These are phyloP conservation scores for Mortierella claussenii DNA, from an alignment of 192 early-diverging fungal genomes.

Conservation along the genomic window DNA sequence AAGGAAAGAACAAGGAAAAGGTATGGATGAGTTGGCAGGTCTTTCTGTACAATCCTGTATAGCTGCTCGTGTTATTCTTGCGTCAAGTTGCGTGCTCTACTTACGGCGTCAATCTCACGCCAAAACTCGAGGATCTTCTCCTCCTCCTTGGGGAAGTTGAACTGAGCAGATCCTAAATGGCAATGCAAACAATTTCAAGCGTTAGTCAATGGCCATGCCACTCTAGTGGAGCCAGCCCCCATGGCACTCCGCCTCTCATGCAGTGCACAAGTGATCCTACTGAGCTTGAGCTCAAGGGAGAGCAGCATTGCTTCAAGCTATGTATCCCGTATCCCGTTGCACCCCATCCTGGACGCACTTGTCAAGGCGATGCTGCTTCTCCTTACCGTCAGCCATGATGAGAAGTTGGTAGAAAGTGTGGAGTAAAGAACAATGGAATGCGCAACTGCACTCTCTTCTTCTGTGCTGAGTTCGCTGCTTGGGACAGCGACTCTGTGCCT, in stretches of 20 bases:
- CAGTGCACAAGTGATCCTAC: neutral
- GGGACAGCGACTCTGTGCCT: no score
- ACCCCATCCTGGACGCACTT: neutral
- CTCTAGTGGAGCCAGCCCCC: neutral
- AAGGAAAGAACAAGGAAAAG: no score
- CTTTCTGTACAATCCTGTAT: no score
- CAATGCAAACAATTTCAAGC: neutral
- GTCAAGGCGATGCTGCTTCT: no score
- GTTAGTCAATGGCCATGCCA: conserved; percentile 1
- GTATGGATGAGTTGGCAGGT: neutral
- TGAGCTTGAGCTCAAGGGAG: neutral
- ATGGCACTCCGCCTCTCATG: neutral
- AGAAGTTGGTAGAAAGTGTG: conserved; percentile 3
- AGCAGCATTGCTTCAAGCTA: neutral
- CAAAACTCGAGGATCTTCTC: conserved; percentile 93
- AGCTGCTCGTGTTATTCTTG: no score
- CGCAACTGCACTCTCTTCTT: conserved; percentile 42
- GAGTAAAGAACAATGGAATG: conserved; percentile 51
- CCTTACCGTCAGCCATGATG: conserved; percentile 54
- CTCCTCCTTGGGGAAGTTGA: conserved; percentile 95
- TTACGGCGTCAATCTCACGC: conserved; percentile 96
- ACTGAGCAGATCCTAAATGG: conserved; percentile 50
- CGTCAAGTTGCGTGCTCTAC: neutral
- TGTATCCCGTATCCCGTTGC: neutral
- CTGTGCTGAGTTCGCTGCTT: neutral